Conservation (phyloP, 208 protist species). For the Trypanosoma cruzi region DNA sequence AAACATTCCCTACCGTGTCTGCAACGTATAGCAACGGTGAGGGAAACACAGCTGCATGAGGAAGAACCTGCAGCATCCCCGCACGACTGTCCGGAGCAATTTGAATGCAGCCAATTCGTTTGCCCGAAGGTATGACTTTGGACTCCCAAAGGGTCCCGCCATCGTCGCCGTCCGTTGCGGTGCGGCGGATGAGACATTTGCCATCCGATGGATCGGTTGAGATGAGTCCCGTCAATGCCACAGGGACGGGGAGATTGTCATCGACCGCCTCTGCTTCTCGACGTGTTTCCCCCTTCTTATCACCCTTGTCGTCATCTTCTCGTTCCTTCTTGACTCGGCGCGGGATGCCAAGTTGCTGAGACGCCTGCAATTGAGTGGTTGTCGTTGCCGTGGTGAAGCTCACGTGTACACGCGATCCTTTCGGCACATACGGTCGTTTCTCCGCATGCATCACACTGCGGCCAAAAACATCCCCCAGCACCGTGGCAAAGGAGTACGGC, state of each 20-base stretch:
- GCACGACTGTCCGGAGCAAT: constrained; percentile 5
- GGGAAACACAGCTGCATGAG: constrained; percentile 2
- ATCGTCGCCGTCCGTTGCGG: background rate
- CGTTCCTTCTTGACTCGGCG: constrained; percentile 6
- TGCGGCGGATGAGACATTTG: constrained; percentile 23
- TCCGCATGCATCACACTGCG: background rate
- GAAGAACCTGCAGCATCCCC: constrained; percentile 5
- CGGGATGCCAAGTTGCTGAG: constrained; percentile 9
- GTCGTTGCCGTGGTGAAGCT: constrained; percentile 28
- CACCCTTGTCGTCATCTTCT: background rate
- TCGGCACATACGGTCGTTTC: constrained; percentile 45
- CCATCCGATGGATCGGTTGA: constrained; percentile 9
- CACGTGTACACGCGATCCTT: constrained; percentile 50
- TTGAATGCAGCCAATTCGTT: constrained; percentile 25
- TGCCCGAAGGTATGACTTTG: constrained; percentile 4
- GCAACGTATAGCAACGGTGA: constrained; percentile 18
- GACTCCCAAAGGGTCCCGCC: constrained; percentile 21
- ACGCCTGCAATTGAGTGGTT: background rate
- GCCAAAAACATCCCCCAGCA: constrained; percentile 5
- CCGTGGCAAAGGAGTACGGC: background rate
- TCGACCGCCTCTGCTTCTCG: constrained; percentile 23
- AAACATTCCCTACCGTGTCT: constrained; percentile 31
- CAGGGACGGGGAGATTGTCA: background rate
- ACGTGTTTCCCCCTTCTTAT: constrained; percentile 26
- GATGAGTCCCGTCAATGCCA: constrained; percentile 19